Conservation (phyloP, 1,139 yeast species). For the Yamadazyma aaseri region DNA sequence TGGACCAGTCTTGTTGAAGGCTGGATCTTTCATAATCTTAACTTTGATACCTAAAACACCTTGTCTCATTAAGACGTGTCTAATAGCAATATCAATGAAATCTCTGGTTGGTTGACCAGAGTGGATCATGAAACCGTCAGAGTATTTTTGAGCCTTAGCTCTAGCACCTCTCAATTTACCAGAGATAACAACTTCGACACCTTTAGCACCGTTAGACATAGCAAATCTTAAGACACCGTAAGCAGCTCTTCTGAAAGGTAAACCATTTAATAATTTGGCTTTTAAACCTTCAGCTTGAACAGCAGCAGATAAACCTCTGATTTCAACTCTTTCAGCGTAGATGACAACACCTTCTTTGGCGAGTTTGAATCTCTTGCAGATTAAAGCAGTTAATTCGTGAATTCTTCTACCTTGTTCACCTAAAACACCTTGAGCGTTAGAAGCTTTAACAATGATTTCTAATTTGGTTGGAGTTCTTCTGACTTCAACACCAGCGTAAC, state of each 20-base stretch:
- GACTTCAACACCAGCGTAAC: conserved; percentile 99
- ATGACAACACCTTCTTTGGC: conserved; percentile 91
- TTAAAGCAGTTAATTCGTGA: conserved; percentile 96
- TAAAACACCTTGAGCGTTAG: conserved; percentile 97
- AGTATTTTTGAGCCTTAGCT: conserved; percentile 99
- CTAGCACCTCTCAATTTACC: conserved; percentile 99
- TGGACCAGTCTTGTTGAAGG: conserved; percentile 87
- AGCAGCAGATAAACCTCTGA: conserved; percentile 99
- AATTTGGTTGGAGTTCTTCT: conserved; percentile 98
- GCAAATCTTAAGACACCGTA: conserved; percentile 99
- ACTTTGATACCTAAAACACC: conserved; percentile 99
- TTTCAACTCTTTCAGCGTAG: conserved; percentile 99
- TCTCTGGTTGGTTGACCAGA: conserved; percentile 99
- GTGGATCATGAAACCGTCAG: conserved; percentile 99
- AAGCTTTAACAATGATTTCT: conserved; percentile 97
- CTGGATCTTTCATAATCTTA: conserved; percentile 99
- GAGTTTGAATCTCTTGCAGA: conserved; percentile 98
- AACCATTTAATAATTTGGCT: conserved; percentile 97
- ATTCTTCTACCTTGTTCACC: conserved; percentile 99
- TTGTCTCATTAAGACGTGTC: conserved; percentile 99
- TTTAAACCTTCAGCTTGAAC: conserved; percentile 99
- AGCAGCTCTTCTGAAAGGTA: conserved; percentile 99
- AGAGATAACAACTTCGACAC: conserved; percentile 99
- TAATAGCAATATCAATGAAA: conserved; percentile 97
- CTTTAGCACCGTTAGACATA: conserved; percentile 99